These are phyloP conservation scores for Antrodiella citrinella DNA, from an alignment of 768 basidiomycete species.

Conservation along the genomic window DNA sequence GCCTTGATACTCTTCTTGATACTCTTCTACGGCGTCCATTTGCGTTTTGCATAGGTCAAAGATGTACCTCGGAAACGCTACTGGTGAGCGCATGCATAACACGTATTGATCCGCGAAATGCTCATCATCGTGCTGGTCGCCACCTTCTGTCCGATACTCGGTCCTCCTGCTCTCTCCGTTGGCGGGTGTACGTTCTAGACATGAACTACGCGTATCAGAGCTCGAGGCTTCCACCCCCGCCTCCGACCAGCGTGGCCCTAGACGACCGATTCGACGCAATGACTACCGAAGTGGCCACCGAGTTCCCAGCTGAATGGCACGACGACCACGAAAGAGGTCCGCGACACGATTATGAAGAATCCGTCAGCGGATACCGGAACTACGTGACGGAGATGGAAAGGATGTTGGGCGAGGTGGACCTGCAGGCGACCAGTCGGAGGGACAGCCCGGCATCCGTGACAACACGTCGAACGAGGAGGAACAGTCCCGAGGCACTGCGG, in stretches of 20 bases:
- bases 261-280: constrained; percentile 23
- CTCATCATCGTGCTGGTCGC: too few species aligned
- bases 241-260: constrained; percentile 18
- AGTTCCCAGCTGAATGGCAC: constrained; percentile 16
- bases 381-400: constrained; percentile 24
- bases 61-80: too few species aligned
- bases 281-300: constrained; percentile 21
- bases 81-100: too few species aligned
- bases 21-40: too few species aligned
- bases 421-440: background rate
- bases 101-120: too few species aligned
- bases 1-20: too few species aligned
- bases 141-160: too few species aligned
- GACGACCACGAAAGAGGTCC: constrained; percentile 7
- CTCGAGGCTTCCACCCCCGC: constrained; percentile 7
- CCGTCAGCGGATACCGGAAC: constrained; percentile 22
- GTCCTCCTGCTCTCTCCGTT: too few species aligned
- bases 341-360: constrained; percentile 19
- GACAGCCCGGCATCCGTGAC: constrained; percentile 2
- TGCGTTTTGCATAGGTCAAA: too few species aligned
- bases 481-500: constrained; percentile 5
- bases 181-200: too few species aligned
- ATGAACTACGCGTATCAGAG: constrained; percentile 1
- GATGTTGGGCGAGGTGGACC: constrained; percentile 16
- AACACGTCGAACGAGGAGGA: constrained; percentile 2